Base-by-base conservation (phyloP, 176 grass and related monocot genomes). In the Oryza glumipatula region DNA sequence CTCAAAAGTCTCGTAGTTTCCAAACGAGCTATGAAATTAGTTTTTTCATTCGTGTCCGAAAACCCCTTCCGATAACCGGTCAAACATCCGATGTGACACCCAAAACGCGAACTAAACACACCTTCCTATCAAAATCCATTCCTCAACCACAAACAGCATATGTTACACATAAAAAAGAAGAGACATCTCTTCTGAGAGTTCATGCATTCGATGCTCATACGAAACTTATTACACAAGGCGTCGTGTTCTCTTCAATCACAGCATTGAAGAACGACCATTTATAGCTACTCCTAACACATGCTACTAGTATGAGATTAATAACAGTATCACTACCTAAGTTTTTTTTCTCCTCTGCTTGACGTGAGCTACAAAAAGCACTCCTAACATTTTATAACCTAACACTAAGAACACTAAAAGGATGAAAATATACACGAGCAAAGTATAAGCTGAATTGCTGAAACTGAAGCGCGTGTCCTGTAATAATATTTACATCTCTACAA, bases 261-360 rank as follows among this genome's bases (percentile, higher is more conserved):
- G 64, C 48, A 94, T 94, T 94, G 91, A 94, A 94, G 91, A 90
- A 86, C 76, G 63, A 87, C 70, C 80, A 86, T 80, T 60, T 79
- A 75, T 91, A 73, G 66, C 72, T 67, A 32, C 2, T 30, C 28
- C 30, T 32, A 76, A 79, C 63, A 80, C 21, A 21, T 70, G 73
- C 9, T 54, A n/a, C 36, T 38, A 38, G 36, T 67, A 74, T 64
- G 58, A 77, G 80, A 33, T 35, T 67, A 39, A 39, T 44, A 19
- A 28, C 11, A 10, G 69, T 46, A 54, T 66, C 17, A 54, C 74
- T 87, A 80, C 0, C 89, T 84, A 86, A 54, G 11, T 21, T 33
- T 66, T 67, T 61, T 38, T 36, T 36, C 4, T 58, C 54, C 15
- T 58, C 54, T 78, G 67, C 88, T 65, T 61, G 38, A 69, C 73